Base-by-base conservation (phyloP, 129 eudicot genomes). In the Flaveria linearis region DNA sequence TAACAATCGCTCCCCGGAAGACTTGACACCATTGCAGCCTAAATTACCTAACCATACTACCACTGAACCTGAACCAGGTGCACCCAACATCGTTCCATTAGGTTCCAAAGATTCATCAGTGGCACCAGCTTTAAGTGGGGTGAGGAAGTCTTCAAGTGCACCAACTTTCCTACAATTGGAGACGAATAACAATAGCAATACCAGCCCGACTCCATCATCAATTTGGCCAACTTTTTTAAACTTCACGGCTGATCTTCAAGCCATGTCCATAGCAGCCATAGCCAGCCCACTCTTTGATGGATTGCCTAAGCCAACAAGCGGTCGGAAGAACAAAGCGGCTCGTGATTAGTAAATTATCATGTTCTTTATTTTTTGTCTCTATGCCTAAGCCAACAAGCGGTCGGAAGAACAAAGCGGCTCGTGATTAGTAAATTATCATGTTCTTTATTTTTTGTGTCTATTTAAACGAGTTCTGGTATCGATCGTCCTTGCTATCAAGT, bases 91-190 rank as follows among this genome's bases (percentile, higher is more conserved):
- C 22, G 18, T 61, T 68, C 81, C 89, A 7, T 22, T 68, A 22
- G 76, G 85, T 22, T 73, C 75, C 10, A 82, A 80, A 13, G 97
- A 86, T 57, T 84, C 85, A 15, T 63, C 72, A 41, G 30, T 64
- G 15, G 58, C 74, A 5, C 86, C 85, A n/a, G 74, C 71, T 33
- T 41, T 36, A 26, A 78, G 69, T 63, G 95, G 86, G n/a, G 98
- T 93, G 30, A 79, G 93, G 76, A 93, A 88, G 78, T 93, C 98
- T n/a, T 90, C 87, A 2, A 93, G 98, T 80, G 90, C 98, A 36
- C 73, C 98, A 11, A 85, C 84, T 77, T 87, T 93, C 68, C 91
- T 81, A 60, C 75, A 57, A 5, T 56, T 75, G 0, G 84, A 80
- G 65, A 69, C 76, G 22, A 26, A 7, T 52, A 79, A 63, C 28